A percentile compares a stretch with the other conserved stretches of the same genome.
phyloP scores from a whole-genome alignment of 805 yeast genomes.

The Osmozyma mogii region DNA sequence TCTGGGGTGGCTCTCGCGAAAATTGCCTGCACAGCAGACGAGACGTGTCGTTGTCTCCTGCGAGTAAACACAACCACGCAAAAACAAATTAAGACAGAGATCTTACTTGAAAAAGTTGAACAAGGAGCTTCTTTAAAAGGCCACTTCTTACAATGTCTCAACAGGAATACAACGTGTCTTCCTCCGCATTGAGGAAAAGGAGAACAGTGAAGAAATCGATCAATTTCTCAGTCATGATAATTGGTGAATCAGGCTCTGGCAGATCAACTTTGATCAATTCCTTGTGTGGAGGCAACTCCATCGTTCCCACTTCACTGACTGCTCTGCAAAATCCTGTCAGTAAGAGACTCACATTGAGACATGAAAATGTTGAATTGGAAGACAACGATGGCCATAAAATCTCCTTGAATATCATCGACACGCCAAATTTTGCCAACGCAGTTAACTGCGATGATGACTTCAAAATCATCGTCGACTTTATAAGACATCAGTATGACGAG shows the following conservation, averaged over 20 bases:
- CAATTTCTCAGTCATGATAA: conserved; percentile 79
- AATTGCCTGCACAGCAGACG: too few relatives aligned
- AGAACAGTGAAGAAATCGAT: conserved; percentile 77
- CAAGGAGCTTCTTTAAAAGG: too few relatives aligned
- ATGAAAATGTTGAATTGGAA: conserved; percentile 76
- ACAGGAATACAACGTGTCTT: conserved; percentile 17
- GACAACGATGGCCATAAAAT: conserved; percentile 83
- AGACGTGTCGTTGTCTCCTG: too few relatives aligned
- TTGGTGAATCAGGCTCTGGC: conserved; percentile 83
- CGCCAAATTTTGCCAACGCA: conserved; percentile 78
- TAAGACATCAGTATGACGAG: conserved; percentile 78
- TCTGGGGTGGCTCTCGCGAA: too few relatives aligned
- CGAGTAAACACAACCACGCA: too few relatives aligned
- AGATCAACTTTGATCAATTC: conserved; percentile 91
- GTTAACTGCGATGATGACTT: conserved; percentile 63
- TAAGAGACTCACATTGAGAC: conserved; percentile 53
- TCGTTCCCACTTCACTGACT: conserved; percentile 65
- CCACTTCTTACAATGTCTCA: too few relatives aligned
- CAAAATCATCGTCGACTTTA: conserved; percentile 64
- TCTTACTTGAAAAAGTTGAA: too few relatives aligned
- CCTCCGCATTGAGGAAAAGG: conserved; percentile 48
- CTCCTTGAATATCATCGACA: conserved; percentile 66
- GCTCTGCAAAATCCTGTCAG: conserved; percentile 46
- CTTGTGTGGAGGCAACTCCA: conserved; percentile 73
- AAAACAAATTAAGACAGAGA: too few relatives aligned